A percentile compares a stretch with the other conserved stretches of the same genome.
Evolutionary conservation across 257 asterid species (phyloP).

Genomic region (Linderniella brevidens): DNA sequence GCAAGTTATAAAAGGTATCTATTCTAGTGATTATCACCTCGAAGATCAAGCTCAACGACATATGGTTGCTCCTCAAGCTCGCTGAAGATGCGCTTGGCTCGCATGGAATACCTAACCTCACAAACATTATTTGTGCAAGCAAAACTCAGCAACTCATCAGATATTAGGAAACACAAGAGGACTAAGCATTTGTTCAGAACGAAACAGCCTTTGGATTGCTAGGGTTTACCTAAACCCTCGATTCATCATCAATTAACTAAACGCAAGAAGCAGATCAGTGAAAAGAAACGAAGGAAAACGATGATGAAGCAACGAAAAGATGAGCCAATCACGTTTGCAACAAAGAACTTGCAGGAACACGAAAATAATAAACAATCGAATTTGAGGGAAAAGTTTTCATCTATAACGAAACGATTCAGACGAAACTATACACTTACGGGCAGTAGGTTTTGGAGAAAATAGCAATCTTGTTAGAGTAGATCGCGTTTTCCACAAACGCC

Average conservation of each 20-base stretch:
- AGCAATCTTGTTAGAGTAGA: constrained; percentile 74
- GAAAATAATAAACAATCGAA: neutral
- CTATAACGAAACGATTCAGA: constrained; percentile 3
- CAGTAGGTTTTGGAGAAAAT: constrained; percentile 94
- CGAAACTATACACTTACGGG: constrained; percentile 48
- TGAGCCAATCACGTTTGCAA: too few relatives aligned
- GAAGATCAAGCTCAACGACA: constrained; percentile 96
- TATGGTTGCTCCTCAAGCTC: constrained; percentile 67
- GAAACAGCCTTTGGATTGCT: neutral
- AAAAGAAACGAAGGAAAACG: too few relatives aligned
- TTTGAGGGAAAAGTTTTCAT: neutral
- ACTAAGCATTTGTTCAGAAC: neutral
- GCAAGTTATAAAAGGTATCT: neutral
- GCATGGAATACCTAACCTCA: constrained; percentile 44
- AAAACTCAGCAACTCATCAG: constrained; percentile 5
- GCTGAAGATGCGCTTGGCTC: constrained; percentile 52
- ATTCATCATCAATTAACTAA: too few relatives aligned
- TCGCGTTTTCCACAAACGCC: constrained; percentile 71
- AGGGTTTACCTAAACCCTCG: too few relatives aligned
- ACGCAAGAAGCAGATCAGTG: too few relatives aligned
- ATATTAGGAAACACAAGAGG: neutral
- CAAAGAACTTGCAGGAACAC: neutral
- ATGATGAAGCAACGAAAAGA: too few relatives aligned
- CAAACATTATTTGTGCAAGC: constrained; percentile 6
- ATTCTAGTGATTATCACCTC: constrained; percentile 41